Conservation (phyloP, 495 filamentous ascomycete genomes). For the Penicillium lividum region DNA sequence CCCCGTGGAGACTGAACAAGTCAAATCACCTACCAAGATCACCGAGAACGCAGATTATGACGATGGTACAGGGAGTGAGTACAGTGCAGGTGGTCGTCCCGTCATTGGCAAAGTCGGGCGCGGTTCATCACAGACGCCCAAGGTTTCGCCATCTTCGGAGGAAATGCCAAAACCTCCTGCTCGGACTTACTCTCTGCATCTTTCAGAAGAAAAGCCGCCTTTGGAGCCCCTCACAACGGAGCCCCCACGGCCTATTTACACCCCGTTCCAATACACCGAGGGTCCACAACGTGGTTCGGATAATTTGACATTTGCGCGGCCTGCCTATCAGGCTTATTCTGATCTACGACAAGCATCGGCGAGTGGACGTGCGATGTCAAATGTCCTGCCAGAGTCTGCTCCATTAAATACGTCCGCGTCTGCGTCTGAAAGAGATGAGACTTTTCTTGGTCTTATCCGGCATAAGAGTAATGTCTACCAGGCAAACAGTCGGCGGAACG, state of each 20-base stretch:
- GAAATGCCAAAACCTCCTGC: constrained; percentile 13
- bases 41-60: constrained; percentile 19
- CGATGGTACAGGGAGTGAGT: constrained; percentile 34
- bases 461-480: constrained; percentile 46
- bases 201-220: constrained; percentile 20
- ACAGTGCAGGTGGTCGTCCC: constrained; percentile 54
- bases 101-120: constrained; percentile 28
- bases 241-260: constrained; percentile 49
- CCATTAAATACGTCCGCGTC: constrained; percentile 15
- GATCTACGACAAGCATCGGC: constrained; percentile 46
- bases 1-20: constrained; percentile 35
- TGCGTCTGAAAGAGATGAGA: constrained; percentile 39
- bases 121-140: constrained; percentile 15
- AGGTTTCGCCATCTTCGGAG: constrained; percentile 14
- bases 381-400: constrained; percentile 25
- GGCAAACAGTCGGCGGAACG: constrained; percentile 18
- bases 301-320: constrained; percentile 37
- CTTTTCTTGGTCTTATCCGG: constrained; percentile 49
- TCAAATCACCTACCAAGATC: constrained; percentile 8
- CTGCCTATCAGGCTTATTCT: constrained; percentile 50
- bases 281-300: constrained; percentile 50
- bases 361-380: constrained; percentile 47
- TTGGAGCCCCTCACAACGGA: constrained; percentile 38
- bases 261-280: constrained; percentile 49
- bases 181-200: constrained; percentile 30